These are phyloP conservation scores for Trichoderma atroviride DNA, from an alignment of 2,329 filamentous ascomycete species.

Conservation along the genomic window DNA sequence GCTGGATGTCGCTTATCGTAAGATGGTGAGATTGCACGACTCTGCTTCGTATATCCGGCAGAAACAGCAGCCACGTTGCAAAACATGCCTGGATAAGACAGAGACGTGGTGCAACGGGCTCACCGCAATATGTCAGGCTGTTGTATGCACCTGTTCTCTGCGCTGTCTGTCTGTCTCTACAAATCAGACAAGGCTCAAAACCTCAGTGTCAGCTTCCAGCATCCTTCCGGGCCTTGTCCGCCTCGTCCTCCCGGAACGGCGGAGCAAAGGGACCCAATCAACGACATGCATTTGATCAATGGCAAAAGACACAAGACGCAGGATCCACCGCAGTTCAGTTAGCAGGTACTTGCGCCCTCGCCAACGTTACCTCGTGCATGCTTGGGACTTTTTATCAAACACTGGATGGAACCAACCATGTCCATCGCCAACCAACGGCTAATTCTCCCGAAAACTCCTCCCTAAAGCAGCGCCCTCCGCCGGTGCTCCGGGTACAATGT, in stretches of 20 bases:
- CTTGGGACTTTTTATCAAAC: slow-evolving; percentile 20
- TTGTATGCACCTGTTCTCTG: neutral
- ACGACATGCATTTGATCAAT: neutral
- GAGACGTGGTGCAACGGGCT: neutral
- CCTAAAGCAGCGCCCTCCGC: slow-evolving; percentile 25
- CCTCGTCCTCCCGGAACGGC: slow-evolving; percentile 5
- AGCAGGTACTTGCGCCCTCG: slow-evolving; percentile 20
- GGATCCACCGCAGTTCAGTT: slow-evolving; percentile 9
- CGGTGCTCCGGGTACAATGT: slow-evolving; percentile 15
- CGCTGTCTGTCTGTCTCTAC: neutral
- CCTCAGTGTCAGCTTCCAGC: neutral
- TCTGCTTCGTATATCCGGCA: neutral
- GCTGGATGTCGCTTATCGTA: neutral
- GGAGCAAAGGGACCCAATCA: neutral
- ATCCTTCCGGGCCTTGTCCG: slow-evolving; percentile 2
- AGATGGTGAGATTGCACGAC: slow-evolving; percentile 11
- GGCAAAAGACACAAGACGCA: neutral
- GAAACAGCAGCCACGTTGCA: slow-evolving; percentile 21
- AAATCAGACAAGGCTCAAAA: neutral
- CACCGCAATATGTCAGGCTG: slow-evolving; percentile 13
- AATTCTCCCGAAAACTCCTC: slow-evolving; percentile 11
- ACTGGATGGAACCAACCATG: too few relatives aligned
- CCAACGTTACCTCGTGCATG: slow-evolving; percentile 2
- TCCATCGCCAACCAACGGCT: neutral
- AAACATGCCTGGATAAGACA: neutral